A percentile compares a stretch with the other conserved stretches of the same genome.
These are phyloP conservation scores for Calonectria ilicicola DNA, from an alignment of 2,329 filamentous ascomycete genomes.

Conservation along the genomic window DNA sequence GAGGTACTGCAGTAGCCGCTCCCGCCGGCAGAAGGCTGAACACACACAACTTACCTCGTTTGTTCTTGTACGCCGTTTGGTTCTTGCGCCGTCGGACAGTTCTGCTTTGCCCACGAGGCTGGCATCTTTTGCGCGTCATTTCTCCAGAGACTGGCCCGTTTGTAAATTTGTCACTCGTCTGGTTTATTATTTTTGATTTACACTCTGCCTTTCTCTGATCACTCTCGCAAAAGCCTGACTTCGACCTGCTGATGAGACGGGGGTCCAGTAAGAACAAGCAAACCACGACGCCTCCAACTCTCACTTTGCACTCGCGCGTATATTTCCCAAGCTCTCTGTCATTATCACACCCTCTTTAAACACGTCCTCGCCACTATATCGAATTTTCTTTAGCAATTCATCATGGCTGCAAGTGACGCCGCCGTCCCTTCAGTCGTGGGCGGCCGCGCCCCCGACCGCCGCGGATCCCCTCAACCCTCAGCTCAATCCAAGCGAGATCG, in stretches of 20 bases:
- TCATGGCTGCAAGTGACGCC: slow-evolving; percentile 56
- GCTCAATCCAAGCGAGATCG: slow-evolving; percentile 89
- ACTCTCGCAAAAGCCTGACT: slow-evolving; percentile 16
- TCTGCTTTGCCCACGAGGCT: slow-evolving; percentile 4
- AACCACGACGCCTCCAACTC: not conserved
- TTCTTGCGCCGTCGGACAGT: not conserved
- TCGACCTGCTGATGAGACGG: not conserved
- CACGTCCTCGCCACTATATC: not conserved
- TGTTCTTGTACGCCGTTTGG: slow-evolving; percentile 10
- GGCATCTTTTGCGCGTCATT: slow-evolving; percentile 10
- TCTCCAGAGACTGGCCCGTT: not conserved
- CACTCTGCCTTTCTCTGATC: not conserved
- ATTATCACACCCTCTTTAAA: not conserved
- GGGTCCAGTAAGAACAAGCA: slow-evolving; percentile 3
- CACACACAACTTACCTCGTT: slow-evolving; percentile 23
- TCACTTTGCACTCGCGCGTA: slow-evolving; percentile 10
- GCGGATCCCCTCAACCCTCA: slow-evolving; percentile 50
- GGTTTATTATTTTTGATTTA: not conserved
- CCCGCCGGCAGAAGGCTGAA: slow-evolving; percentile 28
- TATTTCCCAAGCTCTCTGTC: not conserved
- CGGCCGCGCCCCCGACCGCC: slow-evolving; percentile 49
- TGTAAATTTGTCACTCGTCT: not conserved
- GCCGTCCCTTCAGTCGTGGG: slow-evolving; percentile 47
- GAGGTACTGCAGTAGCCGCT: slow-evolving; percentile 36
- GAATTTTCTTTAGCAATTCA: slow-evolving; percentile 14